Evolutionary conservation across 2,329 filamentous ascomycete species (phyloP).

Genomic region (Colletotrichum lentis): DNA sequence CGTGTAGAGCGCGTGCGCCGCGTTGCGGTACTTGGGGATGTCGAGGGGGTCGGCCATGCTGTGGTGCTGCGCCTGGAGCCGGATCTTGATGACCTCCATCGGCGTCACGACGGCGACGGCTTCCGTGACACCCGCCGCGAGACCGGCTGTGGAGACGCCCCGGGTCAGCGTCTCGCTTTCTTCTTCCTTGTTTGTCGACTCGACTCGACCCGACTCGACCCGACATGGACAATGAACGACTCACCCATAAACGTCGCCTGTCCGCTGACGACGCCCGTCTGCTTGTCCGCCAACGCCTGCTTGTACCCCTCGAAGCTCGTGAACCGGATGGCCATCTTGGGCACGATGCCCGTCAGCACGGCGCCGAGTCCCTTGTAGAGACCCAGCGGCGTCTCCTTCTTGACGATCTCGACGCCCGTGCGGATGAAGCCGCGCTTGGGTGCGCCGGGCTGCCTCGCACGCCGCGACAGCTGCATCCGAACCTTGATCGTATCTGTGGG

Average conservation of each 20-base stretch:
- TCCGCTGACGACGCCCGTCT: constrained; percentile 73
- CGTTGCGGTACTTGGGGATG: constrained; percentile 95
- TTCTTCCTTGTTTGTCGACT: too few relatives aligned
- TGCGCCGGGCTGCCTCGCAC: constrained; percentile 82
- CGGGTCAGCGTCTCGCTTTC: constrained; percentile 4
- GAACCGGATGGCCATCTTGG: constrained; percentile 99
- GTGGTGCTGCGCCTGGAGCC: constrained; percentile 97
- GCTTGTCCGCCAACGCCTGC: constrained; percentile 74
- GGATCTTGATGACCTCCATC: constrained; percentile 99
- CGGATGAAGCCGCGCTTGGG: constrained; percentile 87
- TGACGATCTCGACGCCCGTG: constrained; percentile 87
- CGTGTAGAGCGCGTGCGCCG: constrained; percentile 82
- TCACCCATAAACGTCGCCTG: constrained; percentile 67
- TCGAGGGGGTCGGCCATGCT: constrained; percentile 97
- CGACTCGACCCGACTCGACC: too few relatives aligned
- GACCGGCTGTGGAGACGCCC: constrained; percentile 65
- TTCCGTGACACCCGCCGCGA: constrained; percentile 93
- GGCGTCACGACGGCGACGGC: constrained; percentile 95
- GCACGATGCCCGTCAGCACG: constrained; percentile 93
- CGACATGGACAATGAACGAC: constrained; percentile 1
- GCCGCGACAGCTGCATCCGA: constrained; percentile 95
- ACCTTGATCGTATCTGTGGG: constrained; percentile 92
- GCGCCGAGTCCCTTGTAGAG: constrained; percentile 99
- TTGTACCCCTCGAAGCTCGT: constrained; percentile 98
- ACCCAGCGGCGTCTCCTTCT: constrained; percentile 88